Base-by-base conservation (phyloP, 2,329 filamentous ascomycete species). In the Sporothrix pseudoabietina region DNA sequence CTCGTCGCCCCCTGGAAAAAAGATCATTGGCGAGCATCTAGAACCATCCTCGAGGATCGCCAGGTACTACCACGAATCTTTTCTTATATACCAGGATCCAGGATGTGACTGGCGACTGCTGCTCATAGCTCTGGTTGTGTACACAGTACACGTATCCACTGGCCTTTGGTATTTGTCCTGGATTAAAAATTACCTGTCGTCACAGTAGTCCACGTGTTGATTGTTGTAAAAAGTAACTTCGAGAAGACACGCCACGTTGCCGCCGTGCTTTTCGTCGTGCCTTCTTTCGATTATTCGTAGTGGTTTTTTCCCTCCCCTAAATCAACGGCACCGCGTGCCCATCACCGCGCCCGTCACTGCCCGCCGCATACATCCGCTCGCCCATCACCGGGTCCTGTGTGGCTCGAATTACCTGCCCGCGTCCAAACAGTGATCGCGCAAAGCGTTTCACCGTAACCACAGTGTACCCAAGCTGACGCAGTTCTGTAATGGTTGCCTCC, bases 281-380 rank as follows among this genome's bases (percentile, higher is more conserved):
- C 26, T 26, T 26, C 2, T 26, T 26, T 26, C 26, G 26, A 26
- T 26, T 26, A 26, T 26, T 26, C 26, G 26, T 26, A 26, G 26
- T 26, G 26, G 26, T 26, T 26, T 26, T 26, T 26, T 26, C 35
- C 35, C 35, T 8, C 2, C 8, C 8, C 35, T 69, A 72, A 10
- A 59, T 49, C 41, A 73, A 30, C 3, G 75, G 74, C 41, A 77
- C 74, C 0, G 76, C 76, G n/a, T 75, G 73, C 1, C 95, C 94
- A 82, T 98, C 95, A 0, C 92, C 94, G 74, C 95, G 88, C 76
- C 88, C 86, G 83, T 98, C 95, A 80, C 94, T 97, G 0, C 94
- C 95, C 0, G 90, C 94, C 73, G 92, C 95, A 87, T 92, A 97
- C 0, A 98, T 86, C 5, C 88, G 84, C 63, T 87, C 84, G 2